Percentiles rank a stretch among this genome's conserved stretches.
Conservation (phyloP, 2,329 filamentous ascomycete genomes). For the Alternaria tenuissima region DNA sequence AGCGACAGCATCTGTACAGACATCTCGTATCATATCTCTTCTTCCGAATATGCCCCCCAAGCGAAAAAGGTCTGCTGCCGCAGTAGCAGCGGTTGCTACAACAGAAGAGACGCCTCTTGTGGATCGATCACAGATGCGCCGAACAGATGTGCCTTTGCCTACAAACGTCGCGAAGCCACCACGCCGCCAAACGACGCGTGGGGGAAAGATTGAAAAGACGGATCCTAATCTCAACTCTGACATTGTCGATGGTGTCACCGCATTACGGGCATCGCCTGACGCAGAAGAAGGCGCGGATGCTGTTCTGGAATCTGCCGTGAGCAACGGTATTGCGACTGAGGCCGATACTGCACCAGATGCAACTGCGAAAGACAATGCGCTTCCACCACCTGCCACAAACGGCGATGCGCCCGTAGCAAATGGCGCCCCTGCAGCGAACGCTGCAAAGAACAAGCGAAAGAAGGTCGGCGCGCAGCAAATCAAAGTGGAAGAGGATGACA, state of each 20-base stretch:
- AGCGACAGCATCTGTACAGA: conserved; percentile 21
- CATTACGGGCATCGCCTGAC: conserved; percentile 56
- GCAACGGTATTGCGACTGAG: conserved; percentile 21
- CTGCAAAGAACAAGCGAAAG: conserved; percentile 36
- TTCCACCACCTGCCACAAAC: conserved; percentile 20
- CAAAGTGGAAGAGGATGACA: conserved; percentile 33
- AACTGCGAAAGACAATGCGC: conserved; percentile 23
- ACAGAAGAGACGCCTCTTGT: conserved; percentile 15
- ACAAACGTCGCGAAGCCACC: conserved; percentile 27
- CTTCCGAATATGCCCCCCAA: conserved; percentile 38
- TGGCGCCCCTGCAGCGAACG: conserved; percentile 18
- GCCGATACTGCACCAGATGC: conserved; percentile 25
- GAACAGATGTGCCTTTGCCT: conserved; percentile 37
- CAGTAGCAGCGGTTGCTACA: conserved; percentile 26
- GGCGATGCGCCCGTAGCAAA: conserved; percentile 20
- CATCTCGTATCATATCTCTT: conserved; percentile 11
- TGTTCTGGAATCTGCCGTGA: conserved; percentile 18
- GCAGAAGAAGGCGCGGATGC: conserved; percentile 36
- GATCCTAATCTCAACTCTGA: conserved; percentile 51
- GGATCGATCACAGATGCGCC: conserved; percentile 28
- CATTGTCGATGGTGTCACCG: conserved; percentile 53
- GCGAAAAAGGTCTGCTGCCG: conserved; percentile 41
- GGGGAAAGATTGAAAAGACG: conserved; percentile 26
- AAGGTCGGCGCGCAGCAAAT: conserved; percentile 35
- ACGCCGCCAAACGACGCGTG: conserved; percentile 41